Conservation (phyloP, 2,329 filamentous ascomycete genomes). For the Penicillium sp. region DNA sequence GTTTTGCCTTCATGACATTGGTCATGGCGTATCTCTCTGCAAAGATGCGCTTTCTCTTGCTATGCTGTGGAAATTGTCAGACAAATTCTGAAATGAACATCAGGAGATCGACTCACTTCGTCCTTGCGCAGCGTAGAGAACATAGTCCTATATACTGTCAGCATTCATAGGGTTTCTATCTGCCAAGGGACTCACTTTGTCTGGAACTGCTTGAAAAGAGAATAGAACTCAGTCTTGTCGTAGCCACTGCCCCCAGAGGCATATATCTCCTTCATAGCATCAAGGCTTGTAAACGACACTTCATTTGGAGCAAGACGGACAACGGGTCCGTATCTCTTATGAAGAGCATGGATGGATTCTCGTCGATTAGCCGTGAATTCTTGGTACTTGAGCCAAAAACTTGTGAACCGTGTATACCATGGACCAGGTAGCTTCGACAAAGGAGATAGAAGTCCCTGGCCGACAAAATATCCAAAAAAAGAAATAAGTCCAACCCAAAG, state of each 20-base stretch:
- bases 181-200: conserved; percentile 17
- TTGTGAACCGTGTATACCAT: conserved; percentile 29
- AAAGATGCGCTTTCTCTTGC: conserved; percentile 60
- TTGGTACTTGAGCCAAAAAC: conserved; percentile 30
- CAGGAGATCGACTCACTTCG: conserved; percentile 11
- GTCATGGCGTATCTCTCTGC: conserved; percentile 68
- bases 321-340: conserved; percentile 26
- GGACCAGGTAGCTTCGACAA: conserved; percentile 28
- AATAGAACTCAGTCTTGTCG: conserved; percentile 38
- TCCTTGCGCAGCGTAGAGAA: conserved; percentile 35
- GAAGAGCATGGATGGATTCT: conserved; percentile 29
- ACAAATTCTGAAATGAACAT: neutral
- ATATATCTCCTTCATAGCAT: conserved; percentile 34
- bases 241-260: conserved; percentile 36
- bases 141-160: conserved; percentile 29
- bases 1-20: conserved; percentile 58
- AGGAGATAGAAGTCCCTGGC: conserved; percentile 14
- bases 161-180: neutral
- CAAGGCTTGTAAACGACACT: conserved; percentile 28
- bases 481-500: conserved; percentile 12
- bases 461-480: conserved; percentile 9
- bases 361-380: conserved; percentile 30
- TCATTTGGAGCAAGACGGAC: conserved; percentile 33
- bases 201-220: conserved; percentile 34
- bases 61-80: conserved; percentile 49